These are phyloP conservation scores for Trematosphaeria pertusa DNA, from an alignment of 2,329 filamentous ascomycete genomes.

Conservation along the genomic window DNA sequence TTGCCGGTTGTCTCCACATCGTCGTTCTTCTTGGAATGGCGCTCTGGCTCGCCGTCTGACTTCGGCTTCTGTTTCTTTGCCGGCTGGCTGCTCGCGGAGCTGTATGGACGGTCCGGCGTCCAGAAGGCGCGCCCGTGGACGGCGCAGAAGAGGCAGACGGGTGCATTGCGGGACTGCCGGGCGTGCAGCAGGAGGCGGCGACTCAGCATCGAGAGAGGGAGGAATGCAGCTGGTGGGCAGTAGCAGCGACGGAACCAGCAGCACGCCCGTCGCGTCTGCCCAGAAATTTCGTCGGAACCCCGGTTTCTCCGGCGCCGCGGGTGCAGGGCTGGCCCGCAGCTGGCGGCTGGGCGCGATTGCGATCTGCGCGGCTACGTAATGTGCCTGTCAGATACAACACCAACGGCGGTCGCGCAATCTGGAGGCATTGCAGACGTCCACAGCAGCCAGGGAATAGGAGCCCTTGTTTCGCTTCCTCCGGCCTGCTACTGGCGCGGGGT, in stretches of 20 bases:
- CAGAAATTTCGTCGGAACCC: too few species aligned
- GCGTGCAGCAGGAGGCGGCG: slow-evolving; percentile 28
- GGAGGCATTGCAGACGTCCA: too few species aligned
- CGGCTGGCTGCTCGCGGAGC: slow-evolving; percentile 18
- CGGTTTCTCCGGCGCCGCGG: not conserved
- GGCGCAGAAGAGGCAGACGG: slow-evolving; percentile 32
- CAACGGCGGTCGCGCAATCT: too few species aligned
- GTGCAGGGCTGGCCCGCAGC: not conserved
- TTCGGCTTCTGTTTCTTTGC: slow-evolving; percentile 13
- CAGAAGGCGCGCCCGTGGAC: slow-evolving; percentile 13
- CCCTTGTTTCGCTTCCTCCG: too few species aligned
- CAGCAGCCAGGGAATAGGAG: too few species aligned
- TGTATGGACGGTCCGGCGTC: slow-evolving; percentile 22
- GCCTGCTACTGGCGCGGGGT: too few species aligned
- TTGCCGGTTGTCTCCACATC: not conserved
- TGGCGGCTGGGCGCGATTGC: not conserved
- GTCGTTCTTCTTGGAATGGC: not conserved
- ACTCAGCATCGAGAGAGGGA: slow-evolving; percentile 36
- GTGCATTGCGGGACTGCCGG: slow-evolving; percentile 21
- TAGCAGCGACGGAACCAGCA: too few species aligned
- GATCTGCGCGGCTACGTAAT: slow-evolving; percentile 1
- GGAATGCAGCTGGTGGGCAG: too few species aligned
- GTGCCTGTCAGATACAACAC: not conserved
- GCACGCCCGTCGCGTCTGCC: too few species aligned
- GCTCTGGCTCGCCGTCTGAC: slow-evolving; percentile 1